Evolutionary conservation across 805 yeast genomes (phyloP), one percentile per base, ranked within the genome.

Genomic region (Saccharomycopsis sp.): DNA sequence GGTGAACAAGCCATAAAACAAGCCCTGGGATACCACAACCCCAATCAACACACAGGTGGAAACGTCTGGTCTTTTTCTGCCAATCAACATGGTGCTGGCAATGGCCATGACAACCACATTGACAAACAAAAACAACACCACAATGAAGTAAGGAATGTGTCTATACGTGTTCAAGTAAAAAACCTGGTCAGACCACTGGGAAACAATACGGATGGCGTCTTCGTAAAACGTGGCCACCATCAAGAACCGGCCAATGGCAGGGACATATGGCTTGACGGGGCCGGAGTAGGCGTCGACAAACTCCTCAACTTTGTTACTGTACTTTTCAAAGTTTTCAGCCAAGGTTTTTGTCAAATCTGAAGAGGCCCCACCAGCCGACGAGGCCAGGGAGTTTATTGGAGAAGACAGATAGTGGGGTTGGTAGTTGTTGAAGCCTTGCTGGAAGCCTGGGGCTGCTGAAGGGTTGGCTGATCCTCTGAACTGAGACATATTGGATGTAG

Each of bases 161-260:
- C 94, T 77, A 66, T 77, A 82, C 51, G 76, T 75, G 65, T 83
- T 72, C 52, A 92, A 68, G 60, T 82, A 89, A 59, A 75, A 81
- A 18, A 85, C 84, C 62, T 89, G 98, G 54, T 85, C 95, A 26
- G 71, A 61, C 96, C 96, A 89, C 64, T 88, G 96, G 4, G 86
- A 64, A 39, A 77, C 52, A 53, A 89, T 84, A 60, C 98, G 73
- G 39, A 80, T 58, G 3, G 95, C 73, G 56, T 92, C 97, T 62
- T 89, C 97, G 50, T 77, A 74, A 58, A 88, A 89, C 0, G 97
- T 92, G 36, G 95, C 94, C 42, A 89, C 95, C 48, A 89, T 88
- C 50, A 88, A 73, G 46, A 84, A 76, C 44, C 97, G 71, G 29
- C 96, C 97, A 53, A 89, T 74, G 17, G 77, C 77, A 6, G 97